A percentile compares a stretch with the other conserved stretches of the same genome.
Evolutionary conservation across 2,329 filamentous ascomycete species (phyloP).

Genomic region (Exophiala mesophila): DNA sequence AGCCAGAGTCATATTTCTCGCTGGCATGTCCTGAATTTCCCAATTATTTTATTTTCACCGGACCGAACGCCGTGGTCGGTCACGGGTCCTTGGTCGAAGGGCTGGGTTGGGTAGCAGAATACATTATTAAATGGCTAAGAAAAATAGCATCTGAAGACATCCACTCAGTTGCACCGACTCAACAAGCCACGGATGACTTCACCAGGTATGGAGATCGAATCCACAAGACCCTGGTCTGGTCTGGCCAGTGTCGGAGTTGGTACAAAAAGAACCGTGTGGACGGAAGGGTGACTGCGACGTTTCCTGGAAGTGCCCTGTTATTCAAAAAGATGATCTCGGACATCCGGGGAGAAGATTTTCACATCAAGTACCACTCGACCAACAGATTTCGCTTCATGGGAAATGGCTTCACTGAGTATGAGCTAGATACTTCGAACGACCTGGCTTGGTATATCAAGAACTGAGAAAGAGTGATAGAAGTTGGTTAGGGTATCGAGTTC

Average conservation of each 20-base stretch:
- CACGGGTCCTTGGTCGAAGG: conserved; percentile 28
- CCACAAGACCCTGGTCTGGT: conserved; percentile 45
- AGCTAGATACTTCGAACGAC: conserved; percentile 27
- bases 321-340: conserved; percentile 35
- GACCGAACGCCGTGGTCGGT: conserved; percentile 26
- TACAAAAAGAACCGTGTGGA: conserved; percentile 46
- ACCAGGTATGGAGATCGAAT: conserved; percentile 45
- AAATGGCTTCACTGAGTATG: conserved; percentile 41
- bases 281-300: conserved; percentile 44
- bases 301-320: conserved; percentile 39
- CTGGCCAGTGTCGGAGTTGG: conserved; percentile 36
- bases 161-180: conserved; percentile 35
- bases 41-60: conserved; percentile 31
- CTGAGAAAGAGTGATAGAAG: too few relatives aligned
- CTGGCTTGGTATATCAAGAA: conserved; percentile 27
- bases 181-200: conserved; percentile 46
- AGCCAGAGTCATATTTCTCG: conserved; percentile 41
- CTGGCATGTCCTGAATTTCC: conserved; percentile 43
- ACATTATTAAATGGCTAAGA: conserved; percentile 30
- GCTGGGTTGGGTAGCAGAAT: conserved; percentile 27
- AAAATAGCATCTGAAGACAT: conserved; percentile 33
- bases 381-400: conserved; percentile 49
- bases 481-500: too few relatives aligned
- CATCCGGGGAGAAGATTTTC: conserved; percentile 28
- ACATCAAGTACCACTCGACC: conserved; percentile 39